Conservation (phyloP, 2,329 filamentous ascomycete species). For the Gnomoniopsis sp. region DNA sequence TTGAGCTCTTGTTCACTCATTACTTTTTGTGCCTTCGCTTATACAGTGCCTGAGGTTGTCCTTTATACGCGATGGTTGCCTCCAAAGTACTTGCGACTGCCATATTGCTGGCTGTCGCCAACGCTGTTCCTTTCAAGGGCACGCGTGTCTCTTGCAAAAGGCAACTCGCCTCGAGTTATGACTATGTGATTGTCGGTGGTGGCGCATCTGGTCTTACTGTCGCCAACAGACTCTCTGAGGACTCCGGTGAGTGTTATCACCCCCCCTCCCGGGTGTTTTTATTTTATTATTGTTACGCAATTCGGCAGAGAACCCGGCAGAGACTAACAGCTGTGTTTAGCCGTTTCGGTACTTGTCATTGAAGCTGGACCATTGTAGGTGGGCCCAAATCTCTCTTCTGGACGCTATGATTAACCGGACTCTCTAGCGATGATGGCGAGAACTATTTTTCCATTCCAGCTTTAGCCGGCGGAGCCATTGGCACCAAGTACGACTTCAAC, state of each 20-base stretch:
- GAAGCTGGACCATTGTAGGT: slow-evolving; percentile 22
- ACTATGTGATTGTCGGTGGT: slow-evolving; percentile 16
- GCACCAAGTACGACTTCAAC: slow-evolving; percentile 28
- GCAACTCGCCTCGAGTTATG: slow-evolving; percentile 9
- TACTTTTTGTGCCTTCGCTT: not conserved
- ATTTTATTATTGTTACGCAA: no score
- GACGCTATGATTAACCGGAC: slow-evolving; percentile 2
- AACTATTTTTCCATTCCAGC: slow-evolving; percentile 25
- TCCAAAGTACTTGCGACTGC: not conserved
- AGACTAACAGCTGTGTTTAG: slow-evolving; percentile 9
- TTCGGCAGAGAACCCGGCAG: no score
- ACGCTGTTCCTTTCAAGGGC: slow-evolving; percentile 10
- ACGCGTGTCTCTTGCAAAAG: not conserved
- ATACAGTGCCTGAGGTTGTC: not conserved
- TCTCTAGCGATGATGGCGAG: slow-evolving; percentile 17
- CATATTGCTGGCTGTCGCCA: not conserved
- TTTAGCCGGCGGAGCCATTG: slow-evolving; percentile 22
- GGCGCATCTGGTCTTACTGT: slow-evolving; percentile 22
- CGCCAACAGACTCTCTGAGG: slow-evolving; percentile 25
- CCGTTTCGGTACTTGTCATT: slow-evolving; percentile 27
- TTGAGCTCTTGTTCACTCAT: no score
- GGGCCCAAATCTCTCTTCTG: not conserved
- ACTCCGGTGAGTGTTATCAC: slow-evolving; percentile 16
- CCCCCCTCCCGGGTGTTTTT: not conserved
- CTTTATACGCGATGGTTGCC: not conserved